These are phyloP conservation scores for Tillandsia fasciculata DNA, from an alignment of 176 grass and related monocot genomes.

Conservation along the genomic window DNA sequence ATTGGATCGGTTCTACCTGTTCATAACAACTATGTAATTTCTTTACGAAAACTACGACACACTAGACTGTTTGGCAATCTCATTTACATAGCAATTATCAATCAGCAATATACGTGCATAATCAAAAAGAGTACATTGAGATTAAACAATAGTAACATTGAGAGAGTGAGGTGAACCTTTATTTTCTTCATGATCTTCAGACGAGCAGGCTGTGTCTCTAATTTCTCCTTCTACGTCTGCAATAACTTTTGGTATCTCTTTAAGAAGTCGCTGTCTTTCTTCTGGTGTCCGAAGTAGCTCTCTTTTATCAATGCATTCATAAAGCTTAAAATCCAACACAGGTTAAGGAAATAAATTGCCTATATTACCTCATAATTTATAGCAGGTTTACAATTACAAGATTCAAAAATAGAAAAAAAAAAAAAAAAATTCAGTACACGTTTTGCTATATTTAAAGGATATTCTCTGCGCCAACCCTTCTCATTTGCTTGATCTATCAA, in stretches of 20 bases:
- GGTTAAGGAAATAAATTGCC: constrained; percentile 47
- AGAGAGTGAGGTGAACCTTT: constrained; percentile 23
- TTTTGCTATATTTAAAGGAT: constrained; percentile 38
- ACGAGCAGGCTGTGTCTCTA: constrained; percentile 13
- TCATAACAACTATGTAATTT: too few relatives aligned
- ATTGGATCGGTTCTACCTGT: too few relatives aligned
- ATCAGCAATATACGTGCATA: neutral
- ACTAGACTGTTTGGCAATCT: too few relatives aligned
- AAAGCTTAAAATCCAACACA: constrained; percentile 34
- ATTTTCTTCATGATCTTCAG: constrained; percentile 22
- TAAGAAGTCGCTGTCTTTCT: constrained; percentile 54
- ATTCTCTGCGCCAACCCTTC: constrained; percentile 64
- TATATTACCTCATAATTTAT: neutral
- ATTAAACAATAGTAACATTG: constrained; percentile 2
- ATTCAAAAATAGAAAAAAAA: neutral
- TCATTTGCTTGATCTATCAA: constrained; percentile 36
- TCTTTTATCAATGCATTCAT: constrained; percentile 38
- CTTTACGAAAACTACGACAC: too few relatives aligned
- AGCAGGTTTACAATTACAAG: too few relatives aligned
- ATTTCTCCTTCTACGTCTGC: constrained; percentile 38
- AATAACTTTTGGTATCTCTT: constrained; percentile 50
- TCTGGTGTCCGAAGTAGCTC: constrained; percentile 40
- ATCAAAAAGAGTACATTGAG: constrained; percentile 3
- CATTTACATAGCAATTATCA: too few relatives aligned
- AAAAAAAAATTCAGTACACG: neutral